phyloP scores from a whole-genome alignment of 2,329 filamentous ascomycete genomes.

The Phialophora verrucosa region DNA sequence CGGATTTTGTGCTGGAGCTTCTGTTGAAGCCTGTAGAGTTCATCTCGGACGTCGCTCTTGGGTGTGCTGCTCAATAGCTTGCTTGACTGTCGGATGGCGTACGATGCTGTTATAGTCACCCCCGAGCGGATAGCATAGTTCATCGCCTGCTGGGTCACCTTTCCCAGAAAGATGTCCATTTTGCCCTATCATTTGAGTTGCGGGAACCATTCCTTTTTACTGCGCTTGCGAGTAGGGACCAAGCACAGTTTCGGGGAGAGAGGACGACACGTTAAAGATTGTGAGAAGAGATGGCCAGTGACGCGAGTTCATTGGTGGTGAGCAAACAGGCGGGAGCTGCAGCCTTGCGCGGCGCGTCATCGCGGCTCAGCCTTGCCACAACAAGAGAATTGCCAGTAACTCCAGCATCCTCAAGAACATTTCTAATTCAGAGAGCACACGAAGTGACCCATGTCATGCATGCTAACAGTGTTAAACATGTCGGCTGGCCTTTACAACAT shows the following conservation, averaged over 20 bases:
- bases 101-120: slow-evolving; percentile 81
- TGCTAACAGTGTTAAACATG: not conserved
- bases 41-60: slow-evolving; percentile 71
- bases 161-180: slow-evolving; percentile 74
- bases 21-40: slow-evolving; percentile 73
- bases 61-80: slow-evolving; percentile 74
- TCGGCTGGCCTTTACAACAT: not conserved
- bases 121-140: slow-evolving; percentile 92
- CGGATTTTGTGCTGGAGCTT: slow-evolving; percentile 84
- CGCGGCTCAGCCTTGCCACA: not conserved
- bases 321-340: slow-evolving; percentile 14
- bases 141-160: slow-evolving; percentile 78
- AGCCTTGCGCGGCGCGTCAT: slow-evolving; percentile 16
- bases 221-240: not conserved
- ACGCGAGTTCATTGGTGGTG: not conserved
- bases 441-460: not conserved
- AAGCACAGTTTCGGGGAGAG: not conserved
- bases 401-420: not conserved
- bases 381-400: not conserved
- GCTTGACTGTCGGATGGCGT: slow-evolving; percentile 81
- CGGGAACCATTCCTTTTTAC: too few relatives aligned
- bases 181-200: slow-evolving; percentile 35
- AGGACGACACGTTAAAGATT: not conserved
- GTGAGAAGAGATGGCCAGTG: not conserved
- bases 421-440: not conserved